phyloP scores from a whole-genome alignment of 2,329 filamentous ascomycete species.

The Penicillium brasilianum region DNA sequence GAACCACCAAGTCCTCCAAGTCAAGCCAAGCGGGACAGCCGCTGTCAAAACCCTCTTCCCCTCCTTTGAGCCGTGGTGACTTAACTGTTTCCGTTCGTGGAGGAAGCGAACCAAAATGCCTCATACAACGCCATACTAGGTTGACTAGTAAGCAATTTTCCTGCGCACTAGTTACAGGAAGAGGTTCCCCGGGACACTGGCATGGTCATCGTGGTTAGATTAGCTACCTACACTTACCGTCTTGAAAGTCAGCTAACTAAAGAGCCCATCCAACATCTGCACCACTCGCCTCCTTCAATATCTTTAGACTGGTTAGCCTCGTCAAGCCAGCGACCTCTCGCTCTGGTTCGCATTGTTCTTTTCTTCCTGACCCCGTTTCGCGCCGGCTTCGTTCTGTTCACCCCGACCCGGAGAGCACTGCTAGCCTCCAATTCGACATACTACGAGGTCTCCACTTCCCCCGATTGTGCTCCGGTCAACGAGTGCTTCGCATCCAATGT shows the following conservation, averaged over 20 bases:
- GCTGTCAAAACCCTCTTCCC: slow-evolving; percentile 17
- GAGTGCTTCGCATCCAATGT: neutral
- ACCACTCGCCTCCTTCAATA: neutral
- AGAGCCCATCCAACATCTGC: neutral
- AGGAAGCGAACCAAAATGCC: slow-evolving; percentile 23
- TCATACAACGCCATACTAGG: slow-evolving; percentile 15
- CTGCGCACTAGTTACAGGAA: neutral
- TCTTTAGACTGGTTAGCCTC: neutral
- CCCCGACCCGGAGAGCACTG: neutral
- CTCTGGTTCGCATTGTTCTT: neutral
- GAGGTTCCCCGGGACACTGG: neutral
- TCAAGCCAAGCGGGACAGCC: slow-evolving; percentile 20
- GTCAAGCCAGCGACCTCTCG: neutral
- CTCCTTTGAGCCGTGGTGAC: slow-evolving; percentile 7
- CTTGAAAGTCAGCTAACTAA: neutral
- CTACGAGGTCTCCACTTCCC: slow-evolving; percentile 15
- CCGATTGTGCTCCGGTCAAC: slow-evolving; percentile 22
- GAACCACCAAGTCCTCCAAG: neutral
- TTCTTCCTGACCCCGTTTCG: neutral
- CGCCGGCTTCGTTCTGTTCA: neutral
- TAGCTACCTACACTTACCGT: neutral
- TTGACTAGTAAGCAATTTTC: neutral
- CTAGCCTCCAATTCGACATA: slow-evolving; percentile 7
- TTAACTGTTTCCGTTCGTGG: slow-evolving; percentile 14
- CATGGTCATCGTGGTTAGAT: neutral